These are phyloP conservation scores for Linanthus parryae DNA, from an alignment of 148 eudicot species.

Conservation along the genomic window DNA sequence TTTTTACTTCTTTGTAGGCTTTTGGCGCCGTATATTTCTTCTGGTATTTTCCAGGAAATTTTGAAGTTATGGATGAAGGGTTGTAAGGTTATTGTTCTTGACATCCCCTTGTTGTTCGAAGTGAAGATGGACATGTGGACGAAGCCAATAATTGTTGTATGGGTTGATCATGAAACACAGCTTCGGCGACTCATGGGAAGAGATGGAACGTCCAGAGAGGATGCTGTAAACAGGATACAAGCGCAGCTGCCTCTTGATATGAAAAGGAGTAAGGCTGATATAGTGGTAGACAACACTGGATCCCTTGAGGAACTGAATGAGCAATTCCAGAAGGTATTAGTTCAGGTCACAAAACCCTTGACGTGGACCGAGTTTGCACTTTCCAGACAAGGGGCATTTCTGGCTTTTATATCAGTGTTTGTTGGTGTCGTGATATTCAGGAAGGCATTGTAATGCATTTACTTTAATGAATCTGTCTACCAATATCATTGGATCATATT, in stretches of 20 bases:
- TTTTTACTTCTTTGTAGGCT: constrained; percentile 53
- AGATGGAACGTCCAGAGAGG: constrained; percentile 63
- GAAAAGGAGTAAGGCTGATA: constrained; percentile 68
- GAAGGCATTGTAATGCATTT: constrained; percentile 9
- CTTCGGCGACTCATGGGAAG: constrained; percentile 72
- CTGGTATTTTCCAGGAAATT: constrained; percentile 63
- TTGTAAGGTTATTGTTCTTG: constrained; percentile 61
- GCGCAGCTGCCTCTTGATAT: constrained; percentile 86
- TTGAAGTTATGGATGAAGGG: constrained; percentile 88
- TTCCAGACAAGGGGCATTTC: constrained; percentile 72
- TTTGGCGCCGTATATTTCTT: constrained; percentile 74
- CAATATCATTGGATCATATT: background rate
- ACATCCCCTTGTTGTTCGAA: constrained; percentile 85
- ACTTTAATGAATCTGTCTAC: background rate
- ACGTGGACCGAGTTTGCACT: constrained; percentile 79
- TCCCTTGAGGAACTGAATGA: constrained; percentile 67
- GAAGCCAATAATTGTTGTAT: constrained; percentile 69
- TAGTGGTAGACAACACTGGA: constrained; percentile 80
- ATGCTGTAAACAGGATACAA: constrained; percentile 69
- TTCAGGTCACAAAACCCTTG: constrained; percentile 55
- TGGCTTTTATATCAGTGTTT: constrained; percentile 42
- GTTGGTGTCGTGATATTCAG: constrained; percentile 40
- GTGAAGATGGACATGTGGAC: constrained; percentile 94
- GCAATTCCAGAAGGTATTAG: constrained; percentile 43
- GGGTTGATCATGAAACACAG: constrained; percentile 86